These are phyloP conservation scores for Cladosporium sp. DNA, from an alignment of 2,329 filamentous ascomycete species.

Conservation along the genomic window DNA sequence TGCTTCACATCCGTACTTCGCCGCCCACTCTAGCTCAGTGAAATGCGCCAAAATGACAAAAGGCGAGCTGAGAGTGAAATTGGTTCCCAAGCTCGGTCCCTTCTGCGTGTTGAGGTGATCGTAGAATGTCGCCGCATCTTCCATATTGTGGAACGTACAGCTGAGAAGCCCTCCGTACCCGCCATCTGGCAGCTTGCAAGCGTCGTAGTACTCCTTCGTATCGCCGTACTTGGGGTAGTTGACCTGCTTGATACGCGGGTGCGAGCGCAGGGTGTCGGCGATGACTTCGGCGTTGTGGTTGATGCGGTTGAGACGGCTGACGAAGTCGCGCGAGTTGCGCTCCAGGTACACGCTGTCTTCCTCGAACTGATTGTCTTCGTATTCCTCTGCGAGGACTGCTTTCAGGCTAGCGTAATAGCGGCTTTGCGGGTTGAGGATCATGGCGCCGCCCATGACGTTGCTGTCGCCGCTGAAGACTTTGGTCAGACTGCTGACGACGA, in stretches of 20 bases:
- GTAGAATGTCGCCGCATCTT: slow-evolving; percentile 75
- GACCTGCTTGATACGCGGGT: slow-evolving; percentile 66
- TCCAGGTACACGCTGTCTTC: slow-evolving; percentile 95
- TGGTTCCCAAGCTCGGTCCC: slow-evolving; percentile 90
- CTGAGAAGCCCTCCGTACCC: slow-evolving; percentile 90
- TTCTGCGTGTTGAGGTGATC: slow-evolving; percentile 84
- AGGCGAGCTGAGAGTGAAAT: slow-evolving; percentile 87
- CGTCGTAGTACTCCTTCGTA: slow-evolving; percentile 71
- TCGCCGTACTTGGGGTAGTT: slow-evolving; percentile 82
- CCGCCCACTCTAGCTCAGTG: slow-evolving; percentile 85
- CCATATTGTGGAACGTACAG: slow-evolving; percentile 67
- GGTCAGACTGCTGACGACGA: slow-evolving; percentile 90
- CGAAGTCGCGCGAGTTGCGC: slow-evolving; percentile 90
- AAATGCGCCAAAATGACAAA: slow-evolving; percentile 93
- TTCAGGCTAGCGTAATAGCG: slow-evolving; percentile 70
- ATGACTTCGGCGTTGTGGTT: slow-evolving; percentile 83
- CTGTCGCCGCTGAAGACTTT: slow-evolving; percentile 97
- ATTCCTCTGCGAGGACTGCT: slow-evolving; percentile 58
- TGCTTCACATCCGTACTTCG: slow-evolving; percentile 72
- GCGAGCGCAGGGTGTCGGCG: slow-evolving; percentile 63
- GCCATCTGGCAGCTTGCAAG: slow-evolving; percentile 65
- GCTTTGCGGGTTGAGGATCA: slow-evolving; percentile 62
- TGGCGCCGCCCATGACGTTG: slow-evolving; percentile 91
- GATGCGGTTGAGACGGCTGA: slow-evolving; percentile 74
- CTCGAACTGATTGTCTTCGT: slow-evolving; percentile 88